Conservation (phyloP, 208 protist genomes). For the Herpetomonas samuelpessoai region DNA sequence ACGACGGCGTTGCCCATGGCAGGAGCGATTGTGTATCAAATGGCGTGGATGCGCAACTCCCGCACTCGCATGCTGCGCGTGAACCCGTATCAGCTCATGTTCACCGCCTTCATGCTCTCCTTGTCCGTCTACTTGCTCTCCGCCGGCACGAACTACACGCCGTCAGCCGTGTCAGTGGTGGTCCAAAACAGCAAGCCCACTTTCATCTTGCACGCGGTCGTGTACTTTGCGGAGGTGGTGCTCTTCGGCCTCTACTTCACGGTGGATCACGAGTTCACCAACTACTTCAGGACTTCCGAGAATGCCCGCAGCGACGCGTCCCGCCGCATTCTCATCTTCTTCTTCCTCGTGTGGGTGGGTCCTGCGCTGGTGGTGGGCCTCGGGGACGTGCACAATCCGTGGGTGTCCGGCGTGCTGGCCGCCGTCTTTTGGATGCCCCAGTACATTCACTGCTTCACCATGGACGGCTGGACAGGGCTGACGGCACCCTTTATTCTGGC, state of each 20-base stretch:
- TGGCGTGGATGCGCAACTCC: constrained; percentile 21
- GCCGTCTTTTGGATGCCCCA: constrained; percentile 21
- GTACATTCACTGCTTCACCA: constrained; percentile 4
- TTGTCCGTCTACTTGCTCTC: not conserved
- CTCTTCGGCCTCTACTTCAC: not conserved
- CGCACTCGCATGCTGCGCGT: constrained; percentile 19
- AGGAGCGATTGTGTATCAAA: constrained; percentile 1
- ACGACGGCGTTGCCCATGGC: not conserved
- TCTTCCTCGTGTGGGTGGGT: not conserved
- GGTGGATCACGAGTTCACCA: constrained; percentile 1
- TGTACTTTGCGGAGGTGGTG: not conserved
- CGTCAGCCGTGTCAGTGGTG: not conserved
- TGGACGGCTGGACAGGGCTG: constrained; percentile 15
- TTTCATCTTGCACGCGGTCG: not conserved
- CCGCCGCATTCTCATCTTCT: constrained; percentile 1
- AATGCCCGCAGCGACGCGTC: not conserved
- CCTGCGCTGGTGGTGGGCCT: not conserved
- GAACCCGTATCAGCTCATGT: constrained; percentile 12
- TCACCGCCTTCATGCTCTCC: constrained; percentile 10
- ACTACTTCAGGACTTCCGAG: not conserved
- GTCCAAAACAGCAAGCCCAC: not conserved
- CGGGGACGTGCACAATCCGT: not conserved
- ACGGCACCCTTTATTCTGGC: constrained; percentile 11
- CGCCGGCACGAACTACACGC: not conserved
- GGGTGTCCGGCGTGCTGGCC: not conserved